These are phyloP conservation scores for Kwoniella dendrophila DNA, from an alignment of 768 basidiomycete species.

Conservation along the genomic window DNA sequence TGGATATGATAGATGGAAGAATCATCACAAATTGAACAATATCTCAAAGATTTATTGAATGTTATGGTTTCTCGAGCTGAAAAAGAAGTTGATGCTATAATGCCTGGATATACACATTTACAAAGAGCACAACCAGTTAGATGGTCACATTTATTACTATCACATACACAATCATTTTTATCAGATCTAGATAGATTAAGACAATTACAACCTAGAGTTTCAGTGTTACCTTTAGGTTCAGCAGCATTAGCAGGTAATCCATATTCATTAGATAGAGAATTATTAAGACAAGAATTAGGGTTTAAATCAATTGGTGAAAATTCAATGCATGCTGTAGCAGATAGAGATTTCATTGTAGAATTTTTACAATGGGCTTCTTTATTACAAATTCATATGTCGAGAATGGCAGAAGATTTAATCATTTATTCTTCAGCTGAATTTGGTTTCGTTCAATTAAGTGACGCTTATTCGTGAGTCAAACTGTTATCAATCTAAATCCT, in stretches of 20 bases:
- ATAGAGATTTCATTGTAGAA: constrained; percentile 95
- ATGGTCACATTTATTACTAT: constrained; percentile 95
- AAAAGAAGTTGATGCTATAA: constrained; percentile 82
- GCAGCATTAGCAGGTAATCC: constrained; percentile 97
- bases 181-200: constrained; percentile 81
- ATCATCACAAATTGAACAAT: constrained; percentile 67
- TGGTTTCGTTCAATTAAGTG: constrained; percentile 91
- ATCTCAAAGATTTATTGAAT: constrained; percentile 73
- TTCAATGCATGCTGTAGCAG: constrained; percentile 93
- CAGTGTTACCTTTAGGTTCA: constrained; percentile 88
- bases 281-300: constrained; percentile 84
- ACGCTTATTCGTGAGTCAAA: constrained; percentile 84
- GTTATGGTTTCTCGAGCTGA: constrained; percentile 93
- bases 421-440: constrained; percentile 97
- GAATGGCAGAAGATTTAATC: constrained; percentile 93
- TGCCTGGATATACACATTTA: constrained; percentile 97
- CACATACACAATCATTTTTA: constrained; percentile 91
- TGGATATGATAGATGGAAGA: constrained; percentile 63
- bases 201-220: constrained; percentile 83
- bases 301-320: constrained; percentile 89
- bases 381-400: constrained; percentile 89
- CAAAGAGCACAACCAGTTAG: constrained; percentile 97
- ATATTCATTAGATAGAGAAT: constrained; percentile 88
- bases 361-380: constrained; percentile 96
- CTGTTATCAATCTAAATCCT: background rate